Evolutionary conservation across 257 asterid species (phyloP), one percentile per base, ranked within the genome.

Genomic region (Linaria vulgaris): DNA sequence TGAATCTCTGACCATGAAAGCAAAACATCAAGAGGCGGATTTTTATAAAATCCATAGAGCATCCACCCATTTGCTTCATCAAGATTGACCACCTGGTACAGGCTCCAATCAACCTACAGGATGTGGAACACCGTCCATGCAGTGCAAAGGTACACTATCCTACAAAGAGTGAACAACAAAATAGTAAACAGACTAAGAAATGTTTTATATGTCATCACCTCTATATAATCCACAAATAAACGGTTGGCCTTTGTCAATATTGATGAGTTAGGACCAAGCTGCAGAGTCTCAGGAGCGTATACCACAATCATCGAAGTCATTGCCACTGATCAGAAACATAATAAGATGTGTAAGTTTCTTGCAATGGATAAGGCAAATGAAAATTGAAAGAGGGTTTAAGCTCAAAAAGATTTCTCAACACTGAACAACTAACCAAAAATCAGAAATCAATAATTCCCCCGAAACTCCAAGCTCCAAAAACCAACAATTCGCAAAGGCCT

Each of bases 241-340:
- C 79, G 75, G 76, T 65, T 86, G 27, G 90, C 88, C 23, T 80
- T 83, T 39, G 88, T 75, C 81, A 91, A 64, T 58, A 88, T 71
- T 12, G 96, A 91, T n/a, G 95, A 53, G 78, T 84, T 76, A 45
- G 98, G 96, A 68, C 95, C 91, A 53, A 91, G 87, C 71, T 69
- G 69, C 68, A 84, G 15, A 34, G 57, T 75, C 59, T 79, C 79
- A 12, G 98, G 55, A 46, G 86, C 92, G 60, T 85, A 84, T 61
- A 88, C 61, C 62, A 88, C 95, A 64, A 81, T 67, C 12, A 86
- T 78, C 86, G 86, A 66, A 64, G 83, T 66, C 81, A 82, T 55
- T 37, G 80, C 78, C 12, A 71, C 95, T 83, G 88, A 67, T 47
- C 56, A 65, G 72, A 73, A 70, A 37, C 67, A 67, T 59, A 61